These are phyloP conservation scores for Herpetospermum pedunculosum DNA, from an alignment of 306 rosid species.

Conservation along the genomic window DNA sequence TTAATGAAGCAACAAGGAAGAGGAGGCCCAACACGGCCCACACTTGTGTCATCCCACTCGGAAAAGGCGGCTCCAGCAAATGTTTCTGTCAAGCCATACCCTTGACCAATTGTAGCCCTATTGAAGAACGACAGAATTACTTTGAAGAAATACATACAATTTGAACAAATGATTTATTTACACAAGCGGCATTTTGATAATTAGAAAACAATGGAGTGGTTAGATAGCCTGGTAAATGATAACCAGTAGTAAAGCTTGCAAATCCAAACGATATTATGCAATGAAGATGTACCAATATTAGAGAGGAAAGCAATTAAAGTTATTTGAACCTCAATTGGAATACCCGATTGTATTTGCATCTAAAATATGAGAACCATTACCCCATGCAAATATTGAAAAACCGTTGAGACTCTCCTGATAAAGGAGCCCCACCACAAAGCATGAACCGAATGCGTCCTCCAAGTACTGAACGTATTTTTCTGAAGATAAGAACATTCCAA, in stretches of 20 bases:
- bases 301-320: background rate
- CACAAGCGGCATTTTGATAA: background rate
- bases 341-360: background rate
- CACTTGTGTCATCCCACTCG: conserved; percentile 67
- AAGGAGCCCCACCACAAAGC: conserved; percentile 94
- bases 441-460: conserved; percentile 67
- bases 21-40: conserved; percentile 98
- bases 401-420: conserved; percentile 69
- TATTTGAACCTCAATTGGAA: background rate
- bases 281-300: background rate
- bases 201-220: background rate
- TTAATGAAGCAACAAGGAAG: conserved; percentile 69
- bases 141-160: background rate
- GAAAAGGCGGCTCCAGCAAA: conserved; percentile 94
- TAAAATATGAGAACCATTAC: conserved; percentile 26
- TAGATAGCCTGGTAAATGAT: background rate
- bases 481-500: conserved; percentile 65
- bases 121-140: conserved; percentile 9
- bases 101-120: conserved; percentile 95
- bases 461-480: conserved; percentile 39
- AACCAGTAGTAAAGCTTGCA: background rate
- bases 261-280: background rate
- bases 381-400: conserved; percentile 88
- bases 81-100: conserved; percentile 92
- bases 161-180: background rate